Conservation (phyloP, 495 filamentous ascomycete species). For the Hypomontagnella monticulosa region DNA sequence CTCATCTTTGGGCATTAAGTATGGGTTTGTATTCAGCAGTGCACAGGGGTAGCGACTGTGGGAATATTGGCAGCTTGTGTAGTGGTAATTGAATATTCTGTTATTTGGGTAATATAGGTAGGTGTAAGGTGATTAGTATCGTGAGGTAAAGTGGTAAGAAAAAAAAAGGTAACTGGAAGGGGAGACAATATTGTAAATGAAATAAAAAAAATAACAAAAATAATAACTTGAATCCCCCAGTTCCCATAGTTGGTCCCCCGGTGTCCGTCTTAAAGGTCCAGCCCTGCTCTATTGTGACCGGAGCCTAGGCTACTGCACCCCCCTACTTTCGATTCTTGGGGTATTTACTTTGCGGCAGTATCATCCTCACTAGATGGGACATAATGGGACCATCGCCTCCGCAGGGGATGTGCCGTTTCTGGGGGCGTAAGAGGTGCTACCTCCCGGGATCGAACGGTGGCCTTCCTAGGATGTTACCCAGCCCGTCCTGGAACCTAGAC, state of each 20-base stretch:
- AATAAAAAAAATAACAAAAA: background rate
- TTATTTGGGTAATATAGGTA: too few species aligned
- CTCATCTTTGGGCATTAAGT: too few species aligned
- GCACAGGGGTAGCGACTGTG: too few species aligned
- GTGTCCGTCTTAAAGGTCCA: background rate
- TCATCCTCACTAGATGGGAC: background rate
- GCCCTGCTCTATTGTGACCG: background rate
- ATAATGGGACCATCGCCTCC: background rate
- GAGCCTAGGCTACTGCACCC: background rate
- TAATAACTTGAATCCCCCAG: background rate
- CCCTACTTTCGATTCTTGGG: background rate
- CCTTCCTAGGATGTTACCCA: background rate
- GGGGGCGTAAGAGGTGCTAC: background rate
- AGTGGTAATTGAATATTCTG: too few species aligned
- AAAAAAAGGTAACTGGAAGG: too few species aligned
- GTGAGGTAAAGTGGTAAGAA: too few species aligned
- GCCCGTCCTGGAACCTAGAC: background rate
- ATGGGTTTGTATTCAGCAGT: too few species aligned
- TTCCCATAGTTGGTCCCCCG: background rate
- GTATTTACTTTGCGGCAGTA: background rate
- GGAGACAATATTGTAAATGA: background rate
- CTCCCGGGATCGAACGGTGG: background rate
- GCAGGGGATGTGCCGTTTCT: background rate
- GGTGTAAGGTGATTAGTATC: too few species aligned
- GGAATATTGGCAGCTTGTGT: too few species aligned